Evolutionary conservation across 805 yeast species (phyloP).

Genomic region (Saccharomycopsis capsularis): DNA sequence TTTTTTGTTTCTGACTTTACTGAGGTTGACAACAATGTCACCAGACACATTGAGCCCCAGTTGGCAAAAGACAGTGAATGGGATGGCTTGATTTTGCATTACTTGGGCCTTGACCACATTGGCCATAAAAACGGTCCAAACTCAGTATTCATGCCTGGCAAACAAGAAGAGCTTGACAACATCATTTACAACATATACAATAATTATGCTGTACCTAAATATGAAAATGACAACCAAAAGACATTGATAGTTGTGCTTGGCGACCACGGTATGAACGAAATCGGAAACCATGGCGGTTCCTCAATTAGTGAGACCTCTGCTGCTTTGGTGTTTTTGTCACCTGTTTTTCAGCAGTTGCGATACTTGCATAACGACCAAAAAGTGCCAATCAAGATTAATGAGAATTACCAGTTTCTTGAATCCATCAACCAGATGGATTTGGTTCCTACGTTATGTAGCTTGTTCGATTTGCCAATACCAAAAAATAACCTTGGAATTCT

Average conservation of each 20-base stretch:
- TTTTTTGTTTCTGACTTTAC: slow-evolving; percentile 93
- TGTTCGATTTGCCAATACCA: slow-evolving; percentile 63
- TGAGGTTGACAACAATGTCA: slow-evolving; percentile 89
- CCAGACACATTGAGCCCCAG: slow-evolving; percentile 70
- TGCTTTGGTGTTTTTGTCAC: slow-evolving; percentile 64
- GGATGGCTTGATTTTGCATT: slow-evolving; percentile 87
- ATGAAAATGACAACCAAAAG: slow-evolving; percentile 42
- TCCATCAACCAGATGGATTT: slow-evolving; percentile 61
- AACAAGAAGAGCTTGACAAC: slow-evolving; percentile 81
- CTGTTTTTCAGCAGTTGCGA: slow-evolving; percentile 39
- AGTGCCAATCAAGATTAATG: slow-evolving; percentile 35
- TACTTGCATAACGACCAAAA: slow-evolving; percentile 22
- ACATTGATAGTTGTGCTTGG: slow-evolving; percentile 76
- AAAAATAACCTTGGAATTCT: slow-evolving; percentile 69
- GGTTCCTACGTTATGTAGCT: slow-evolving; percentile 60
- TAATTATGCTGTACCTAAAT: slow-evolving; percentile 40
- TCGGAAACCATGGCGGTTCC: slow-evolving; percentile 96
- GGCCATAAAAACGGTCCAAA: slow-evolving; percentile 96
- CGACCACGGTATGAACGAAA: slow-evolving; percentile 94
- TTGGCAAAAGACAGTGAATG: slow-evolving; percentile 43
- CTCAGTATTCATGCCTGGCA: slow-evolving; percentile 71
- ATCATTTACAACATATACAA: slow-evolving; percentile 50
- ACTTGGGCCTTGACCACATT: slow-evolving; percentile 91
- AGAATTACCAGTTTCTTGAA: slow-evolving; percentile 46
- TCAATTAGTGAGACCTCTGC: slow-evolving; percentile 89